phyloP scores from a whole-genome alignment of 1,139 yeast genomes.

The Kodamaea ohmeri region DNA sequence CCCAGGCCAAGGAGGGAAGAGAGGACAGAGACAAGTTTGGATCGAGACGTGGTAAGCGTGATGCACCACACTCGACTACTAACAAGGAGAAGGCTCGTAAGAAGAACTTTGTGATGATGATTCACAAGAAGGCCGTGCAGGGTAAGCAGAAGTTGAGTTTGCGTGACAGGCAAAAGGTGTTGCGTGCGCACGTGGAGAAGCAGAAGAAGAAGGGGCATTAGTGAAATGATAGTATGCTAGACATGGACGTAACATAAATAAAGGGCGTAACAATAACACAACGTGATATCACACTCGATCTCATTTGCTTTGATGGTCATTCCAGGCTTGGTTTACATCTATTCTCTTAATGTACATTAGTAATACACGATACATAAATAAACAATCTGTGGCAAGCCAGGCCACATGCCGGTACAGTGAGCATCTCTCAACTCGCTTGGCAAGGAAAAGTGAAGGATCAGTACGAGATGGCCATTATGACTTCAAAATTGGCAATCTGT shows the following conservation, averaged over 20 bases:
- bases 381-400: conserved; percentile 1
- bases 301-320: no score
- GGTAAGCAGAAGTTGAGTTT: conserved; percentile 90
- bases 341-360: conserved; percentile 3
- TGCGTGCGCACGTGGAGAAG: conserved; percentile 80
- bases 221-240: conserved; percentile 11
- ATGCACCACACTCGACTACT: conserved; percentile 81
- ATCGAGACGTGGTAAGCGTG: conserved; percentile 80
- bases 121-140: conserved; percentile 89
- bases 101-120: conserved; percentile 99
- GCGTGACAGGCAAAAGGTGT: conserved; percentile 83
- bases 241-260: background rate
- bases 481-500: no score
- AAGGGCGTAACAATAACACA: background rate
- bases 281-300: background rate
- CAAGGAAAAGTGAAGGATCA: no score
- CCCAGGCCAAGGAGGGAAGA: conserved; percentile 83
- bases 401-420: conserved; percentile 1
- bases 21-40: conserved; percentile 92
- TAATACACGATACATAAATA: conserved; percentile 3
- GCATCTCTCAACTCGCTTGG: no score
- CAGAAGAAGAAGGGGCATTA: conserved; percentile 82
- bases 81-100: conserved; percentile 93
- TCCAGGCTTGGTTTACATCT: no score
- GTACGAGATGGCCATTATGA: no score